phyloP scores from a whole-genome alignment of 495 filamentous ascomycete species.

The Arthonia radiata region DNA sequence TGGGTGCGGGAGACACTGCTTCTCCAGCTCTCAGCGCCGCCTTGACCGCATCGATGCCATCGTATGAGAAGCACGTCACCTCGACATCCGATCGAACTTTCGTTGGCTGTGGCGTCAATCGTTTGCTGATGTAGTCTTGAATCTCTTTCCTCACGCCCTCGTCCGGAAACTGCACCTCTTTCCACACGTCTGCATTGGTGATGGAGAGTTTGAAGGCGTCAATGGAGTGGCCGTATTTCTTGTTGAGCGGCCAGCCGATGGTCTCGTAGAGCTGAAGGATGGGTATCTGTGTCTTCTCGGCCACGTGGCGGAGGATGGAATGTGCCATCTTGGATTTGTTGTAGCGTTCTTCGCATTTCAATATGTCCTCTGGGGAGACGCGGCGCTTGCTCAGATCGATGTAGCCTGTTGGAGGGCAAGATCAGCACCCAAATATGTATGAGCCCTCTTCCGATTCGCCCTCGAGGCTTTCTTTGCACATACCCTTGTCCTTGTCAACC shows the following conservation, averaged over 20 bases:
- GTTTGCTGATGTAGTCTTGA: conserved; percentile 79
- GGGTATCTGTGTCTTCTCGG: conserved; percentile 81
- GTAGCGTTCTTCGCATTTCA: conserved; percentile 95
- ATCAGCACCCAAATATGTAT: not conserved
- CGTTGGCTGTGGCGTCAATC: conserved; percentile 84
- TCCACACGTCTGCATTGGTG: conserved; percentile 96
- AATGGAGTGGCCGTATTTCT: conserved; percentile 87
- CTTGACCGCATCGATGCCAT: conserved; percentile 97
- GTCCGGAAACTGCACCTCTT: conserved; percentile 67
- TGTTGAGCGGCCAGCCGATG: conserved; percentile 92
- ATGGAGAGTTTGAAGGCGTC: conserved; percentile 98
- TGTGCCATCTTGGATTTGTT: conserved; percentile 99
- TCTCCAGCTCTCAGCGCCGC: conserved; percentile 64
- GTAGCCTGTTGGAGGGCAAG: conserved; percentile 31
- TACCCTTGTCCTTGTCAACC: conserved; percentile 97
- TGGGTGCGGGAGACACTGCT: conserved; percentile 25
- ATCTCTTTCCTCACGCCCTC: conserved; percentile 70
- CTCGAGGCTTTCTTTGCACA: conserved; percentile 4
- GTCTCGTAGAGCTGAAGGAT: conserved; percentile 81
- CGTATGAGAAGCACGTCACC: conserved; percentile 94
- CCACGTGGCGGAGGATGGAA: conserved; percentile 91
- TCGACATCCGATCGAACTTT: conserved; percentile 96
- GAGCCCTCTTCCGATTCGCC: conserved; percentile 5
- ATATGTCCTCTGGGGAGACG: conserved; percentile 88
- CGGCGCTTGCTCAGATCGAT: conserved; percentile 97